These are phyloP conservation scores for Nitzschia palea DNA, from an alignment of 108 stramenopile species.

Conservation along the genomic window DNA sequence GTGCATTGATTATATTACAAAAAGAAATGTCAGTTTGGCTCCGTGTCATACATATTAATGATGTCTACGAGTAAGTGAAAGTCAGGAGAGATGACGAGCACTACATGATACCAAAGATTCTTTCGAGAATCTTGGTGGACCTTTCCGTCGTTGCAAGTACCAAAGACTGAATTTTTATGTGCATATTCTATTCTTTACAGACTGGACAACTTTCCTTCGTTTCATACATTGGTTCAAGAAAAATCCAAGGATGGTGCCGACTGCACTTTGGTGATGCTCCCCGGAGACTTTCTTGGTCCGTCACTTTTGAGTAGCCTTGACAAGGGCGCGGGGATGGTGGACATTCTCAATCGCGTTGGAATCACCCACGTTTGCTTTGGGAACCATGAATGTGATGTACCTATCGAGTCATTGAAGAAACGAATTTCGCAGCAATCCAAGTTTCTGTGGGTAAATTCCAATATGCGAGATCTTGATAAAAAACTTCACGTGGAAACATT, in stretches of 20 bases:
- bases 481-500: conserved; percentile 28
- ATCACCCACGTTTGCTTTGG: conserved; percentile 76
- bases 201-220: conserved; percentile 43
- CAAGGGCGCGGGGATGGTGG: conserved; percentile 56
- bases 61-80: conserved; percentile 28
- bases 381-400: conserved; percentile 72
- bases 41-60: conserved; percentile 49
- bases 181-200: too few relatives aligned
- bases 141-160: too few relatives aligned
- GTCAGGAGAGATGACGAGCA: too few relatives aligned
- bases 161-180: too few relatives aligned
- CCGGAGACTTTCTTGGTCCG: conserved; percentile 75
- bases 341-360: conserved; percentile 46
- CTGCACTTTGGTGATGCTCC: conserved; percentile 41
- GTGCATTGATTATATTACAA: too few relatives aligned
- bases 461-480: conserved; percentile 46
- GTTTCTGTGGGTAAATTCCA: conserved; percentile 41
- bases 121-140: not conserved
- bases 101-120: not conserved
- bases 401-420: conserved; percentile 31
- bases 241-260: conserved; percentile 14
- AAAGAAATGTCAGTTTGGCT: conserved; percentile 21
- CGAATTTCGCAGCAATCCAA: conserved; percentile 34
- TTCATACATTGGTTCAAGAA: conserved; percentile 33
- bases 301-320: conserved; percentile 66